Percentiles rank a stretch among this genome's conserved stretches.
Conservation (phyloP, 306 rosid species). For the Dalbergia oliveri region DNA sequence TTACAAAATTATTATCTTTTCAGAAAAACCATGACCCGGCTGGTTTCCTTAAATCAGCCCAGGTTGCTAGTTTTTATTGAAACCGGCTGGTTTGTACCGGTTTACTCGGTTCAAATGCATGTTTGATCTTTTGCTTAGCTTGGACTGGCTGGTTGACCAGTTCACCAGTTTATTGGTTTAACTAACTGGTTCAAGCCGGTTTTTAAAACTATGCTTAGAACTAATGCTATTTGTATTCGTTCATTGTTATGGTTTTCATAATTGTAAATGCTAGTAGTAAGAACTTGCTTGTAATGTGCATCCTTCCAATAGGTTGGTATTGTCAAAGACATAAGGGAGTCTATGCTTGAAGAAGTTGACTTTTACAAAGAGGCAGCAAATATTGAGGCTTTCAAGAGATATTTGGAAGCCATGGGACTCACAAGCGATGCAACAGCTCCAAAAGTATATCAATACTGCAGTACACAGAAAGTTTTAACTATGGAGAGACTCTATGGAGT, state of each 20-base stretch:
- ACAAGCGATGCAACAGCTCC: conserved; percentile 95
- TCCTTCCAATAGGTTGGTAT: conserved; percentile 81
- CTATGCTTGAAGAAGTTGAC: conserved; percentile 99
- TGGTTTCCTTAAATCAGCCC: no score
- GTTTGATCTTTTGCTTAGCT: no score
- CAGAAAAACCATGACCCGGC: no score
- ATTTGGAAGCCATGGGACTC: conserved; percentile 85
- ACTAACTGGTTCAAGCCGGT: no score
- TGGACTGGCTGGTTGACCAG: no score
- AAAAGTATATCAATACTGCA: conserved; percentile 81
- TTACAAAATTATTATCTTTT: no score
- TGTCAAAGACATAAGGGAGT: conserved; percentile 90
- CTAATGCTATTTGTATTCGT: conserved; percentile 12
- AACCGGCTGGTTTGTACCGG: no score
- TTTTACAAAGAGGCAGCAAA: conserved; percentile 95
- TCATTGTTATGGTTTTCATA: conserved; percentile 14
- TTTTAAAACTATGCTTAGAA: neutral
- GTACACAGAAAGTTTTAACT: conserved; percentile 78
- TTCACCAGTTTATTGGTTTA: no score
- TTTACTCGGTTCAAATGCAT: no score
- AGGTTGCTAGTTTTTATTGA: no score
- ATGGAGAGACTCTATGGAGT: conserved; percentile 97
- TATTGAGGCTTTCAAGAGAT: conserved; percentile 89
- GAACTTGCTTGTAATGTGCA: conserved; percentile 52
- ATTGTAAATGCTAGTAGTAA: conserved; percentile 30